Conservation (phyloP, 371 early-diverging fungal genomes). For the Rhizopus stolonifer region DNA sequence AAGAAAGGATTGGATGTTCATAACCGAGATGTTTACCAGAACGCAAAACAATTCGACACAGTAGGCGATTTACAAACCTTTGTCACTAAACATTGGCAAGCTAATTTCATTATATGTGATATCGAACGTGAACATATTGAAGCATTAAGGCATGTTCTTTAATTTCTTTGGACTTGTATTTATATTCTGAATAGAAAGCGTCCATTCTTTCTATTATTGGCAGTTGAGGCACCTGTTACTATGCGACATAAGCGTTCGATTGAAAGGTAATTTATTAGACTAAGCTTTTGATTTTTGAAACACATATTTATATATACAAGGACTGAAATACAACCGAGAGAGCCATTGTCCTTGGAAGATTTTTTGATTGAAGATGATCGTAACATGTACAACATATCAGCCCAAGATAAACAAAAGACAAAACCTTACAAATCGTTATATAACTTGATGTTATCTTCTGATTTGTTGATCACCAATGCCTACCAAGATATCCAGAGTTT, state of each 20-base stretch:
- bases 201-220: conserved; percentile 84
- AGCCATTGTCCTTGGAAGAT: conserved; percentile 21
- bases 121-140: conserved; percentile 40
- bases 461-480: conserved; percentile 65
- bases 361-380: conserved; percentile 42
- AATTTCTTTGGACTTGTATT: conserved; percentile 4
- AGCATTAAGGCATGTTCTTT: conserved; percentile 25
- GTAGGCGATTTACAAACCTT: conserved; percentile 54
- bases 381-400: conserved; percentile 37
- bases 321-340: neutral
- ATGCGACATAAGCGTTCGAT: conserved; percentile 65
- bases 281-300: too few relatives aligned
- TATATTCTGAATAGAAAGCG: conserved; percentile 60
- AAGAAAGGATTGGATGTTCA: conserved; percentile 1
- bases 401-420: conserved; percentile 5
- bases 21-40: conserved; percentile 8
- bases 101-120: conserved; percentile 71
- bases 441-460: conserved; percentile 52
- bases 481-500: conserved; percentile 33
- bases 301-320: too few relatives aligned
- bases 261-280: conserved; percentile 38
- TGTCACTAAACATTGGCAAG: conserved; percentile 69
- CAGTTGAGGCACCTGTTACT: conserved; percentile 78
- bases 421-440: conserved; percentile 31
- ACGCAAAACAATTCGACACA: conserved; percentile 37